Conservation (phyloP, 1,284 basidiomycete genomes). For the Somion occarium region DNA sequence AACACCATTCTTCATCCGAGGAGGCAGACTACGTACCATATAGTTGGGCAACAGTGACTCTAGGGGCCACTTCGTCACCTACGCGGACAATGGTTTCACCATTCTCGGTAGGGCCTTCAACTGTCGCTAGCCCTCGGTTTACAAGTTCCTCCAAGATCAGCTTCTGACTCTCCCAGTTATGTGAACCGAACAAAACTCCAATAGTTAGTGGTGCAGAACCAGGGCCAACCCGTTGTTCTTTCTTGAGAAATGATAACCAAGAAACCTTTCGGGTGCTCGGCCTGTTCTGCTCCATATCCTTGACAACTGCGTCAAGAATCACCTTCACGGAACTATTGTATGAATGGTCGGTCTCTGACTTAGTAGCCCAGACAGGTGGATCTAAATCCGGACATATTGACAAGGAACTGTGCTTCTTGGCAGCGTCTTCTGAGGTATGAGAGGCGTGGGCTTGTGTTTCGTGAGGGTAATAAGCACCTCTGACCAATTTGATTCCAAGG, state of each 20-base stretch:
- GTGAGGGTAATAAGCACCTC: slow-evolving; percentile 88
- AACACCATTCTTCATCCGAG: too few species aligned
- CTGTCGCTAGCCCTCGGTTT: slow-evolving; percentile 47
- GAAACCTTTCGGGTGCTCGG: neutral
- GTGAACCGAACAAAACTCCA: slow-evolving; percentile 82
- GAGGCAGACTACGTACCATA: slow-evolving; percentile 59
- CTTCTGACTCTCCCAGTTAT: slow-evolving; percentile 70
- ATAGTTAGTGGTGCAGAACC: slow-evolving; percentile 35
- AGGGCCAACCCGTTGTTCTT: neutral
- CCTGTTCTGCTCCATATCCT: slow-evolving; percentile 38
- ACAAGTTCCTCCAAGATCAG: slow-evolving; percentile 62
- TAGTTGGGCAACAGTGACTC: slow-evolving; percentile 78
- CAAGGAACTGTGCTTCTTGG: slow-evolving; percentile 13
- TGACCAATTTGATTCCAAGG: slow-evolving; percentile 91
- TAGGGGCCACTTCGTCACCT: slow-evolving; percentile 53
- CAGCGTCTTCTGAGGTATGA: slow-evolving; percentile 12
- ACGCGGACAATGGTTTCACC: slow-evolving; percentile 34
- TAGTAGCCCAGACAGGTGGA: slow-evolving; percentile 67
- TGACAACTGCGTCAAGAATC: slow-evolving; percentile 57
- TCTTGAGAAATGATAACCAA: neutral
- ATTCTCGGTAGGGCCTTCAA: slow-evolving; percentile 19
- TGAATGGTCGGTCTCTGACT: slow-evolving; percentile 75
- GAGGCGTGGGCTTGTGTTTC: slow-evolving; percentile 56
- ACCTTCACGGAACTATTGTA: slow-evolving; percentile 71
- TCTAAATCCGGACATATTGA: slow-evolving; percentile 51